phyloP scores from a whole-genome alignment of 129 eudicot species.

The Scalesia atractyloides region DNA sequence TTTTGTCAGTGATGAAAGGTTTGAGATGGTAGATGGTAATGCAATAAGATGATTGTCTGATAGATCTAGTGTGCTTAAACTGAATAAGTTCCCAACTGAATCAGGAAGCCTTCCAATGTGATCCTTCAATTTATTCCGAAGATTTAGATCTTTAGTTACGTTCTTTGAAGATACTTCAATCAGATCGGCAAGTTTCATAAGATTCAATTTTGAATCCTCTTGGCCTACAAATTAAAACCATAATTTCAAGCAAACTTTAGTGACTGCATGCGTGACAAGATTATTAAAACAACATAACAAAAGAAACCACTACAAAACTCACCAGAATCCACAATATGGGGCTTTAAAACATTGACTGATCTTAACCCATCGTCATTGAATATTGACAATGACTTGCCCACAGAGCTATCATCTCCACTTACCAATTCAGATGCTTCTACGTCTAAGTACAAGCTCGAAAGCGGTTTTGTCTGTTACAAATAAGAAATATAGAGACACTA shows the following conservation, averaged over 20 bases:
- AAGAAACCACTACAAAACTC: background rate
- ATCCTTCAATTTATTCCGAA: slow-evolving; percentile 58
- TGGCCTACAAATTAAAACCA: slow-evolving; percentile 7
- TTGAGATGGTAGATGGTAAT: slow-evolving; percentile 61
- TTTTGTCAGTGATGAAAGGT: slow-evolving; percentile 60
- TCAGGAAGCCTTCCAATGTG: slow-evolving; percentile 92
- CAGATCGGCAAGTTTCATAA: slow-evolving; percentile 59
- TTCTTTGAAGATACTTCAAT: slow-evolving; percentile 77
- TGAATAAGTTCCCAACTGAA: slow-evolving; percentile 75
- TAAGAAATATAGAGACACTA: too few species aligned
- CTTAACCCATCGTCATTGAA: too few species aligned
- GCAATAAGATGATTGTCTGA: slow-evolving; percentile 64
- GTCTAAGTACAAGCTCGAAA: too few species aligned
- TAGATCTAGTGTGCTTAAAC: slow-evolving; percentile 61
- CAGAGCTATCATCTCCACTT: too few species aligned
- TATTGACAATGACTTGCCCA: too few species aligned
- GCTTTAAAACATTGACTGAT: slow-evolving; percentile 42
- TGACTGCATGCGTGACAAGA: slow-evolving; percentile 3
- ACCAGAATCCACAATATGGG: slow-evolving; percentile 51
- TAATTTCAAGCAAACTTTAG: slow-evolving; percentile 11
- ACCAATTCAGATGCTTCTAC: too few species aligned
- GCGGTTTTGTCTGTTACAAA: too few species aligned
- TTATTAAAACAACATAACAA: background rate
- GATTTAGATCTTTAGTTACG: slow-evolving; percentile 68
- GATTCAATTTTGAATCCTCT: too few species aligned